Evolutionary conservation across 108 stramenopile species (phyloP), one percentile per base, ranked within the genome.

Genomic region (Skeletonema potamos): DNA sequence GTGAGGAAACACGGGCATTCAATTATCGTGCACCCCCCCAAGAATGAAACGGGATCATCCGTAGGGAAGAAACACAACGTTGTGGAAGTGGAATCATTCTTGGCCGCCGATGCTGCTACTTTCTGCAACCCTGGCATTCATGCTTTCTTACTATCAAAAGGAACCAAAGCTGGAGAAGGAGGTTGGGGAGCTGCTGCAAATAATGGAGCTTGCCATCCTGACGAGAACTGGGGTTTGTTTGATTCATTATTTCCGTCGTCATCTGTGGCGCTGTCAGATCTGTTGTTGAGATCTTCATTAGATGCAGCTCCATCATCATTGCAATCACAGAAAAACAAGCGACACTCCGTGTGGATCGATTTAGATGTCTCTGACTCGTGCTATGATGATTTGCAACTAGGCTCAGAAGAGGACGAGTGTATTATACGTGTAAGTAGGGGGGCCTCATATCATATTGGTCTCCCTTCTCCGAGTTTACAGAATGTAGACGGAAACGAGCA

Each of bases 1-100:
- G 78, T 72, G 43, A 43, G 71, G 1, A 79, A 79, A 68, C 78
- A 79, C 46, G 71, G 78, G 3, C 78, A 79, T 79, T 67, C 66
- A 32, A 62, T 54, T 17, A 55, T 79, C 28, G 66, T 72, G 4
- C 59, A 66, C 33, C 22, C 66, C 8, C 59, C 59, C 58, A 51
- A 51, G 26, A 58, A 62, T 28, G 51, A 39, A 36, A 48, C 64
- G 48, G 27, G 27, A 58, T 54, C 55, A 64, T 56, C 70, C 17
- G n/a, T n/a, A 39, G 0, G 24, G 1, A 57, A 20, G 17, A 61
- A 22, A 27, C 58, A 17, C 3, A 34, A 26, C 5, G 3, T 18
- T 33, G 70, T 79, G 20, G 56, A 79, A 18, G 78, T 79, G 7
- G 71, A 72, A 48, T 72, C 78, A 33, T 18, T 72, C 32, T 57